phyloP scores from a whole-genome alignment of 2,329 filamentous ascomycete genomes.

The Aspergillus brunneoviolaceus region DNA sequence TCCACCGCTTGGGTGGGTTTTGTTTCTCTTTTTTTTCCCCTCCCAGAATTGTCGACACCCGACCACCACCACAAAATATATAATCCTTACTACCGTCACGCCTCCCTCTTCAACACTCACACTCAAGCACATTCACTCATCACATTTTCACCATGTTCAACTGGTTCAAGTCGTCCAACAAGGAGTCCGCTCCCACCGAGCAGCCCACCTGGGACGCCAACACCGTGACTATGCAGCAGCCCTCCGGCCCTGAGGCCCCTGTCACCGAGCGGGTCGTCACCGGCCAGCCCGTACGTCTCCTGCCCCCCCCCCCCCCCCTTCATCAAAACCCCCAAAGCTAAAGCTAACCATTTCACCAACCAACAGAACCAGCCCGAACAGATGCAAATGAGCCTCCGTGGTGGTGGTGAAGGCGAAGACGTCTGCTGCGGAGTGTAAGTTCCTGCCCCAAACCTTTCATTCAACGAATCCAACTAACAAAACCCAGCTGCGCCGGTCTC shows the following conservation, averaged over 20 bases:
- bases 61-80: neutral
- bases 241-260: slow-evolving; percentile 19
- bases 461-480: neutral
- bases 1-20: neutral
- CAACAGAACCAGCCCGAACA: slow-evolving; percentile 10
- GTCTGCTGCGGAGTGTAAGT: slow-evolving; percentile 28
- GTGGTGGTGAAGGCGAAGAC: slow-evolving; percentile 21
- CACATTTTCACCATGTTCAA: slow-evolving; percentile 12
- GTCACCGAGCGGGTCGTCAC: slow-evolving; percentile 19
- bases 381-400: slow-evolving; percentile 23
- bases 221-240: slow-evolving; percentile 25
- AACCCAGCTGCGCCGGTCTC: slow-evolving; percentile 22
- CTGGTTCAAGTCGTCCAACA: slow-evolving; percentile 24
- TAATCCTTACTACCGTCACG: neutral
- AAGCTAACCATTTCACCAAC: neutral
- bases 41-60: neutral
- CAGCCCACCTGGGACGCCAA: slow-evolving; percentile 22
- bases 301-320: no score
- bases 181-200: slow-evolving; percentile 14
- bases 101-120: neutral
- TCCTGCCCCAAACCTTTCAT: neutral
- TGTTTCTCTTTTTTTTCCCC: neutral
- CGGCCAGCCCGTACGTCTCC: slow-evolving; percentile 19
- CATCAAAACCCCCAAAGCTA: no score
- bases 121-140: no score